These are phyloP conservation scores for Aotearoamyces nothofagi DNA, from an alignment of 2,329 filamentous ascomycete species.

Conservation along the genomic window DNA sequence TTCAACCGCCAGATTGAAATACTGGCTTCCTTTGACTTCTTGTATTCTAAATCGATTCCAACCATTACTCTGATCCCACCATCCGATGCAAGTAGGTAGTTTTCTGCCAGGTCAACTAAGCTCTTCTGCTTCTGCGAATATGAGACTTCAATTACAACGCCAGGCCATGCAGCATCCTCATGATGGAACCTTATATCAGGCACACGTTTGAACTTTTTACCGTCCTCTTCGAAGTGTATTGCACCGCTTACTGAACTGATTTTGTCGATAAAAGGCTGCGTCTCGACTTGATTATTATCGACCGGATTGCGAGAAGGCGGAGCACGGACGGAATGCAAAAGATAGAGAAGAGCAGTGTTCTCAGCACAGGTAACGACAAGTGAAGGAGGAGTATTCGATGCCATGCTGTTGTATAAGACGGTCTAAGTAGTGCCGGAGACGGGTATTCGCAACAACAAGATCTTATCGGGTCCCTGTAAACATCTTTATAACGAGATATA, in stretches of 20 bases:
- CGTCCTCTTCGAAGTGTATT: conserved; percentile 6
- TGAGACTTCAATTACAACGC: conserved; percentile 7
- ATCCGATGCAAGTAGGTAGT: conserved; percentile 8
- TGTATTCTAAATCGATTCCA: conserved; percentile 8
- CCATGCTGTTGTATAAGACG: no score
- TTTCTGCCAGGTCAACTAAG: conserved; percentile 5
- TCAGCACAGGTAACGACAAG: no score
- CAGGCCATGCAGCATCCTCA: conserved; percentile 7
- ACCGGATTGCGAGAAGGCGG: no score
- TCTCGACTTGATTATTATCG: background rate
- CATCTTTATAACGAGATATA: no score
- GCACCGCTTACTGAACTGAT: conserved; percentile 7
- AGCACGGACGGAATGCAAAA: no score
- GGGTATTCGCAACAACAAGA: no score
- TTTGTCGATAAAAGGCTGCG: conserved; percentile 4
- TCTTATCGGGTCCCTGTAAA: no score
- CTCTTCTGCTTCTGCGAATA: conserved; percentile 7
- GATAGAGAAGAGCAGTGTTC: no score
- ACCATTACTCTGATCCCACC: conserved; percentile 7
- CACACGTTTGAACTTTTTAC: conserved; percentile 6
- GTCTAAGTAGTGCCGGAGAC: no score
- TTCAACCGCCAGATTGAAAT: conserved; percentile 9
- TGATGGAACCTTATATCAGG: conserved; percentile 8
- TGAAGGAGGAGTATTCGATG: no score
- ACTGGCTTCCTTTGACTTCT: conserved; percentile 6